These are phyloP conservation scores for Acrocalymma vagum DNA, from an alignment of 2,329 filamentous ascomycete species.

Conservation along the genomic window DNA sequence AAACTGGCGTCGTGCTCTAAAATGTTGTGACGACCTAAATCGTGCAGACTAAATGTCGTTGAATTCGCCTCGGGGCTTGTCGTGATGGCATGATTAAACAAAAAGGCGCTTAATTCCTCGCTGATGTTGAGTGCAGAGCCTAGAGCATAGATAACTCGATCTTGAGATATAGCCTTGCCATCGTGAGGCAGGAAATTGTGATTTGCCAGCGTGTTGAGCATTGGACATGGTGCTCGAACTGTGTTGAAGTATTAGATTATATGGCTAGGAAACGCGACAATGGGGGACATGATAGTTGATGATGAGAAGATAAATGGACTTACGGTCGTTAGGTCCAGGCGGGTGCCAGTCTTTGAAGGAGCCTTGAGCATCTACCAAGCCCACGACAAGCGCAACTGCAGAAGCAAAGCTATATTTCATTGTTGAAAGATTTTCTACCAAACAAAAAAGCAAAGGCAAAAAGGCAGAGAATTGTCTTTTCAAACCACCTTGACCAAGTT, in stretches of 20 bases:
- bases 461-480: too few species aligned
- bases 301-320: background rate
- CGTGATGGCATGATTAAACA: slow-evolving; percentile 9
- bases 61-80: slow-evolving; percentile 14
- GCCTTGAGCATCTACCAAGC: background rate
- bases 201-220: slow-evolving; percentile 39
- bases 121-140: slow-evolving; percentile 10
- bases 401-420: too few species aligned
- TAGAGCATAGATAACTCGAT: slow-evolving; percentile 27
- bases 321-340: background rate
- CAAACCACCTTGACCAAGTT: too few species aligned
- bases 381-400: too few species aligned
- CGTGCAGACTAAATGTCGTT: slow-evolving; percentile 29
- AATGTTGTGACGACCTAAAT: slow-evolving; percentile 55
- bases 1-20: slow-evolving; percentile 60
- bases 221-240: too few species aligned
- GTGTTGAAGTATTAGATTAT: too few species aligned
- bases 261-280: too few species aligned
- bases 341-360: background rate
- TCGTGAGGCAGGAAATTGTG: slow-evolving; percentile 37
- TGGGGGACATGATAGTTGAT: too few species aligned
- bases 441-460: too few species aligned
- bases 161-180: slow-evolving; percentile 38
- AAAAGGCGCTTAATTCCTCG: slow-evolving; percentile 1
- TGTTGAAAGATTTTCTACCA: too few species aligned